These are phyloP conservation scores for Penicillium alfredii DNA, from an alignment of 495 filamentous ascomycete genomes.

Conservation along the genomic window DNA sequence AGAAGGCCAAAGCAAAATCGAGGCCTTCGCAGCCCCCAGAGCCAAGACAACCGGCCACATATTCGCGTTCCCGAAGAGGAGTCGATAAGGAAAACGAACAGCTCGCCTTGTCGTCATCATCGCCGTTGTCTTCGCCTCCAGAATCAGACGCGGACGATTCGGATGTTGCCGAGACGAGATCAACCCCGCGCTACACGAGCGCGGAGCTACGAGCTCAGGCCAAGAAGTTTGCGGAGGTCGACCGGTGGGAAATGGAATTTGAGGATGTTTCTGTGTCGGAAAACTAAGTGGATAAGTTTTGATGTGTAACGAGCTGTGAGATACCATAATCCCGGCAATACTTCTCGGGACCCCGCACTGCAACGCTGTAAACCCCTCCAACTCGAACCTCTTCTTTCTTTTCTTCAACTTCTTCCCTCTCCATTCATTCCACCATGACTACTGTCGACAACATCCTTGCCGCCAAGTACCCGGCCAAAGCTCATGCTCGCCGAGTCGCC, in stretches of 20 bases:
- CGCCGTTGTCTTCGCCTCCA: constrained; percentile 35
- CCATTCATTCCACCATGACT: constrained; percentile 26
- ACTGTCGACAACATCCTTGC: constrained; percentile 43
- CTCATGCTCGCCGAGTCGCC: constrained; percentile 75
- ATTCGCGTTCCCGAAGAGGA: constrained; percentile 11
- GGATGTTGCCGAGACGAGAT: constrained; percentile 11
- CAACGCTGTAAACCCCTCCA: too few relatives aligned
- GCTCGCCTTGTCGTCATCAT: constrained; percentile 30
- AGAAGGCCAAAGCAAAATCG: constrained; percentile 7
- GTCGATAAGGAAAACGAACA: constrained; percentile 30
- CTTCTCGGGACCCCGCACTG: too few relatives aligned
- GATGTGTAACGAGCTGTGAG: too few relatives aligned
- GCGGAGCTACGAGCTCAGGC: constrained; percentile 34
- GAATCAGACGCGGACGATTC: constrained; percentile 31
- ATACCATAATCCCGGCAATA: too few relatives aligned
- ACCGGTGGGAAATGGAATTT: constrained; percentile 69
- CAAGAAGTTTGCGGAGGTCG: constrained; percentile 61
- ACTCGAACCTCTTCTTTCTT: too few relatives aligned
- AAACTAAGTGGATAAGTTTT: constrained; percentile 17
- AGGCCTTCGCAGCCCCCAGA: neutral
- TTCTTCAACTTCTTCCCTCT: constrained; percentile 1
- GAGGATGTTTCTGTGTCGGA: constrained; percentile 47
- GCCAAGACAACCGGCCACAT: constrained; percentile 5
- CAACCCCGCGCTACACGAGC: constrained; percentile 22
- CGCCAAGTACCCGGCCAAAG: constrained; percentile 93